These are phyloP conservation scores for Ogataea dorogensis DNA, from an alignment of 805 yeast genomes.

Conservation along the genomic window DNA sequence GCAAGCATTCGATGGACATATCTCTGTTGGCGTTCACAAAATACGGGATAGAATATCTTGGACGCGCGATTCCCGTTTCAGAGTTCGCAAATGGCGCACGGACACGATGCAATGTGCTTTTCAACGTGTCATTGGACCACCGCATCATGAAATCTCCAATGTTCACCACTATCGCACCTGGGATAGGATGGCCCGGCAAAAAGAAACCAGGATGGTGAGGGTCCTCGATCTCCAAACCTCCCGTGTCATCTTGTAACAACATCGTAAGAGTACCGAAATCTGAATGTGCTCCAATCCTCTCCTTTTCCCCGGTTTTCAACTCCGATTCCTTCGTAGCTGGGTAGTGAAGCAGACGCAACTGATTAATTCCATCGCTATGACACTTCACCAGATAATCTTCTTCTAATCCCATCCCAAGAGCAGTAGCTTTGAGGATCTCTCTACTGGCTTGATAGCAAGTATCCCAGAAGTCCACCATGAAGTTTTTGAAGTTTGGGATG, in stretches of 20 bases:
- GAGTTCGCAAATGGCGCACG: conserved; percentile 26
- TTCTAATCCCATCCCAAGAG: conserved; percentile 30
- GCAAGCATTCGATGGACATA: conserved; percentile 17
- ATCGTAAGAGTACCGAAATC: conserved; percentile 38
- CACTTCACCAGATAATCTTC: conserved; percentile 29
- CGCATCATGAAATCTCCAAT: conserved; percentile 39
- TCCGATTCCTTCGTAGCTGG: conserved; percentile 29
- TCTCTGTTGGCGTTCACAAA: conserved; percentile 24
- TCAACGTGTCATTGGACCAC: conserved; percentile 37
- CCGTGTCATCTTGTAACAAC: conserved; percentile 34
- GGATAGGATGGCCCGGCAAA: conserved; percentile 26
- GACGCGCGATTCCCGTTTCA: conserved; percentile 17
- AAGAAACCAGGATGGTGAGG: conserved; percentile 31
- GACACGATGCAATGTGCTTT: conserved; percentile 40
- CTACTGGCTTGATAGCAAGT: conserved; percentile 24
- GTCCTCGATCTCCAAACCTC: conserved; percentile 39
- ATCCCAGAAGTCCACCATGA: conserved; percentile 13
- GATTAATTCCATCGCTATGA: conserved; percentile 28
- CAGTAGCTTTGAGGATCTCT: conserved; percentile 26
- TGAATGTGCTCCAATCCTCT: conserved; percentile 39
- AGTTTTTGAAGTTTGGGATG: conserved; percentile 30
- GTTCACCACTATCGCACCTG: conserved; percentile 37
- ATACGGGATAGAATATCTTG: conserved; percentile 30
- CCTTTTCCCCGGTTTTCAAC: conserved; percentile 27
- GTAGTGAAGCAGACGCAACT: conserved; percentile 35